Percentiles rank a stretch among this genome's conserved stretches.
phyloP scores from a whole-genome alignment of 1,284 basidiomycete genomes.

The Neotropicomus parvogracilis region DNA sequence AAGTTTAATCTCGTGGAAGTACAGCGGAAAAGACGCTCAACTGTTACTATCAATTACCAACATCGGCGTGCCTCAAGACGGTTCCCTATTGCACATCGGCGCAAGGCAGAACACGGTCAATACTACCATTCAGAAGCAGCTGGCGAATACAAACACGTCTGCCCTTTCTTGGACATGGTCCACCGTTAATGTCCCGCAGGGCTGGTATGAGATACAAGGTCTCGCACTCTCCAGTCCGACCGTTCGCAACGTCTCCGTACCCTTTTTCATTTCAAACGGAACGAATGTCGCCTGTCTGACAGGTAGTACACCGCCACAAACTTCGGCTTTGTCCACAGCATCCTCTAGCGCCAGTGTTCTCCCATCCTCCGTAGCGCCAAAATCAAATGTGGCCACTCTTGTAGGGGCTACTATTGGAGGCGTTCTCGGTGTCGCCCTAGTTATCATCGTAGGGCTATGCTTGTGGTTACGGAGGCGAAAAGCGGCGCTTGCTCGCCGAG shows the following conservation, averaged over 20 bases:
- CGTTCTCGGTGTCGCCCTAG: constrained; percentile 31
- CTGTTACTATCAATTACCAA: constrained; percentile 37
- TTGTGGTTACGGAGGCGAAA: constrained; percentile 32
- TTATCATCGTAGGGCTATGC: constrained; percentile 30
- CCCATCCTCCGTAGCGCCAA: constrained; percentile 12
- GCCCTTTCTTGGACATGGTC: constrained; percentile 31
- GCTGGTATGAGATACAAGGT: constrained; percentile 40
- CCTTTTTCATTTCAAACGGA: constrained; percentile 42
- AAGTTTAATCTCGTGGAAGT: constrained; percentile 40
- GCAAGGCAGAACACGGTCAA: constrained; percentile 10
- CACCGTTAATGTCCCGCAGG: constrained; percentile 39
- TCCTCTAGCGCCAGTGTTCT: not conserved
- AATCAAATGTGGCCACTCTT: constrained; percentile 37
- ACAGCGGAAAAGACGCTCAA: constrained; percentile 27
- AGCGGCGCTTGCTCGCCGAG: not conserved
- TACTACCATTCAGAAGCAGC: constrained; percentile 5
- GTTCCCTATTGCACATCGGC: constrained; percentile 1
- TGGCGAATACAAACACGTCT: constrained; percentile 24
- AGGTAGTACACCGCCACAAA: constrained; percentile 12
- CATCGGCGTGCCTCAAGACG: constrained; percentile 24
- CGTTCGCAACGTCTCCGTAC: constrained; percentile 21
- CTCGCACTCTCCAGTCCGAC: constrained; percentile 2
- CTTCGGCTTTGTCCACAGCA: constrained; percentile 17
- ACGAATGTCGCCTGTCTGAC: constrained; percentile 39
- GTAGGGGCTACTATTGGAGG: constrained; percentile 43